Conservation (phyloP, 371 early-diverging fungal genomes). For the Phascolomyces articulosus region DNA sequence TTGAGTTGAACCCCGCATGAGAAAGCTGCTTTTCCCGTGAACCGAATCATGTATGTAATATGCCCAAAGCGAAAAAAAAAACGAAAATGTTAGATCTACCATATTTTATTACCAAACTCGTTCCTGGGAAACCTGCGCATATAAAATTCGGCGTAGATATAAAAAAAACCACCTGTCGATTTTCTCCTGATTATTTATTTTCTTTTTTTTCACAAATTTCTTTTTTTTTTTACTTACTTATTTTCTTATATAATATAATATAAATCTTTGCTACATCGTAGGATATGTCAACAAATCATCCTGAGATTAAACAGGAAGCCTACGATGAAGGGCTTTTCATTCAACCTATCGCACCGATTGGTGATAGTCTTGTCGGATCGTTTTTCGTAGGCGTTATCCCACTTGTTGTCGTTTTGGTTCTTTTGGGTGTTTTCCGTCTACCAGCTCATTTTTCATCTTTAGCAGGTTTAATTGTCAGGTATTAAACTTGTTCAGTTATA, state of each 20-base stretch:
- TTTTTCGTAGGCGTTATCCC: conserved; percentile 54
- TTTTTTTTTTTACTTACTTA: background rate
- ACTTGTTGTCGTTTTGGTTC: conserved; percentile 35
- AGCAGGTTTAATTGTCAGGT: conserved; percentile 44
- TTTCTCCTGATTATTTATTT: background rate
- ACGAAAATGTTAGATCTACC: no score
- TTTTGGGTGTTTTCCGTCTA: conserved; percentile 37
- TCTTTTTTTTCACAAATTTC: background rate
- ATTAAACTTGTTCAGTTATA: conserved; percentile 10
- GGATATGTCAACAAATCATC: conserved; percentile 18
- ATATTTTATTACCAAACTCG: no score
- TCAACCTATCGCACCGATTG: conserved; percentile 43
- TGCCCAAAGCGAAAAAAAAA: no score
- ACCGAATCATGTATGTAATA: background rate
- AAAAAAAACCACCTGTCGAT: background rate
- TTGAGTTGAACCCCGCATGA: conserved; percentile 1
- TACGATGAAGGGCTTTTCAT: conserved; percentile 39
- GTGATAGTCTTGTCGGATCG: conserved; percentile 43
- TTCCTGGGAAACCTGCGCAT: background rate
- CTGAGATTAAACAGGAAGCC: conserved; percentile 22
- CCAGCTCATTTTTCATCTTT: conserved; percentile 43
- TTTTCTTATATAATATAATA: background rate
- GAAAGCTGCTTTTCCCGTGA: background rate
- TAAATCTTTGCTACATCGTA: background rate
- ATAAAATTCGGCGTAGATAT: background rate